Conservation (phyloP, 2,329 filamentous ascomycete species). For the Pseudopyrenochaeta lycopersici region DNA sequence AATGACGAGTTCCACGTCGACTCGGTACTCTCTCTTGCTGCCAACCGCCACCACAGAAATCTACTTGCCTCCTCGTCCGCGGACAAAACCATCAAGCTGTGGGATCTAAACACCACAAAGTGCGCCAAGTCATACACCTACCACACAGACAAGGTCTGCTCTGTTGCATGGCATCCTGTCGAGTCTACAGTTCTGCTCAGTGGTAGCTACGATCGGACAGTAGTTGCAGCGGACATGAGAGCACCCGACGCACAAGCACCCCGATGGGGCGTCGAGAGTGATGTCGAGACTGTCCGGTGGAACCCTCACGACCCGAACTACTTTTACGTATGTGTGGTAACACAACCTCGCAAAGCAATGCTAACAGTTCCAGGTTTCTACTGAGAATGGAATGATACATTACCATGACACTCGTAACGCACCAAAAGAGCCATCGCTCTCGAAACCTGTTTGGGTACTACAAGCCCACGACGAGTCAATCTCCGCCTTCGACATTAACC, state of each 20-base stretch:
- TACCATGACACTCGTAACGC: conserved; percentile 87
- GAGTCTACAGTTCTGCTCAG: conserved; percentile 90
- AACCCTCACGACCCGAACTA: conserved; percentile 91
- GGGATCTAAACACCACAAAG: conserved; percentile 91
- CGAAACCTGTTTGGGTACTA: conserved; percentile 90
- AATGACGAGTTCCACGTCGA: conserved; percentile 96
- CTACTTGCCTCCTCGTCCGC: conserved; percentile 93
- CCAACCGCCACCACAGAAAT: conserved; percentile 93
- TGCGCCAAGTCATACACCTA: conserved; percentile 96
- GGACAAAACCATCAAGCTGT: conserved; percentile 96
- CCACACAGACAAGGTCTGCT: conserved; percentile 98
- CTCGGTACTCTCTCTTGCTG: conserved; percentile 87
- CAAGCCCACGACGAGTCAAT: conserved; percentile 95
- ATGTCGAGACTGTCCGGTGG: conserved; percentile 93
- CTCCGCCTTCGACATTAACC: conserved; percentile 92
- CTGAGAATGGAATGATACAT: conserved; percentile 89
- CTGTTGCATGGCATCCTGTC: conserved; percentile 88
- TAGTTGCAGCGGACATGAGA: conserved; percentile 96
- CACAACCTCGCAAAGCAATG: background rate
- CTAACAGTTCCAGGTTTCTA: conserved; percentile 65
- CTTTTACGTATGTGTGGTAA: conserved; percentile 75
- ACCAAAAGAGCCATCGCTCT: conserved; percentile 74
- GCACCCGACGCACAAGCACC: conserved; percentile 83
- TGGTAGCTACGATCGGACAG: conserved; percentile 92
- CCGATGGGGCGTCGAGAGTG: conserved; percentile 92